Percentiles rank a stretch among this genome's conserved stretches.
These are phyloP conservation scores for Lipomyces oligophaga DNA, from an alignment of 805 yeast species.

Conservation along the genomic window DNA sequence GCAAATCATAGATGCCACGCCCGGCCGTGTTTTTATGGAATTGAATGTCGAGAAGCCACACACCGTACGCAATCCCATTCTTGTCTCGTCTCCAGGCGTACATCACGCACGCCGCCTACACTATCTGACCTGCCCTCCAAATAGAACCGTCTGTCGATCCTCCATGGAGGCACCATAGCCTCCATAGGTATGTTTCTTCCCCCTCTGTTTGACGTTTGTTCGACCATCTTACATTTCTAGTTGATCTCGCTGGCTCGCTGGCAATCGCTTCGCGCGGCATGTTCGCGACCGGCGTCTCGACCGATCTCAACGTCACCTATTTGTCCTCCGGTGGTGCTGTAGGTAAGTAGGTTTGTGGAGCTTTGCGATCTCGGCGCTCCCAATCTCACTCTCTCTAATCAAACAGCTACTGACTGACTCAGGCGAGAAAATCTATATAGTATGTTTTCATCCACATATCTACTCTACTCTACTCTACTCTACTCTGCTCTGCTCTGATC, in stretches of 20 bases:
- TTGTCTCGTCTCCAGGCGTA: too few species aligned
- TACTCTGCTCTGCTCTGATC: background rate
- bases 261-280: slow-evolving; percentile 43
- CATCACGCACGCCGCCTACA: too few species aligned
- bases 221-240: slow-evolving; percentile 15
- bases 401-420: background rate
- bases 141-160: slow-evolving; percentile 40
- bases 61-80: slow-evolving; percentile 29
- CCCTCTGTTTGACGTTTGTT: background rate
- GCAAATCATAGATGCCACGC: slow-evolving; percentile 33
- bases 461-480: background rate
- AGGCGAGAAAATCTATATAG: slow-evolving; percentile 29
- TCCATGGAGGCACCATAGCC: slow-evolving; percentile 45
- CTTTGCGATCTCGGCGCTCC: background rate
- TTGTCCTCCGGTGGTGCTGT: slow-evolving; percentile 40
- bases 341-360: slow-evolving; percentile 18
- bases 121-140: background rate
- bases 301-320: slow-evolving; percentile 42
- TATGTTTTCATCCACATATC: slow-evolving; percentile 5
- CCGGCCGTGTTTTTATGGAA: slow-evolving; percentile 37
- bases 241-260: slow-evolving; percentile 45
- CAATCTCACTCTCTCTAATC: background rate
- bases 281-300: slow-evolving; percentile 44
- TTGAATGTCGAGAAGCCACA: slow-evolving; percentile 38
- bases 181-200: slow-evolving; percentile 26